Conservation (phyloP, 768 basidiomycete genomes). For the Naganishia friedmannii region DNA sequence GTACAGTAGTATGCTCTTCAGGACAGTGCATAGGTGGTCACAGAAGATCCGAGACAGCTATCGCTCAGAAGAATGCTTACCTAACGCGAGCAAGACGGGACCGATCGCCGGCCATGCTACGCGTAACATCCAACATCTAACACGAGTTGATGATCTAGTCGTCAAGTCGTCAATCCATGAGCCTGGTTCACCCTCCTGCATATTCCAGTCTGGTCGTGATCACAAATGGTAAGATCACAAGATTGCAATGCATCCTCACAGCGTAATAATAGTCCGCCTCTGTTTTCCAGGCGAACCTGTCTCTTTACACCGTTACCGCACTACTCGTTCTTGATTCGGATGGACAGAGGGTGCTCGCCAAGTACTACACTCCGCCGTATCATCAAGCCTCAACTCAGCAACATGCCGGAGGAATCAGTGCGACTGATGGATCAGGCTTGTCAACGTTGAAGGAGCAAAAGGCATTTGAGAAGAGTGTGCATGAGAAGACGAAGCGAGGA, state of each 20-base stretch:
- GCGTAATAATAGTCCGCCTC: not conserved
- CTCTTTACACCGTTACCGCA: slow-evolving; percentile 79
- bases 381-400: slow-evolving; percentile 54
- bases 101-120: too few species aligned
- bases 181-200: too few species aligned
- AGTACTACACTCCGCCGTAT: slow-evolving; percentile 78
- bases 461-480: slow-evolving; percentile 90
- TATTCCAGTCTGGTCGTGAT: too few species aligned
- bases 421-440: slow-evolving; percentile 33
- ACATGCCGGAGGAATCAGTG: slow-evolving; percentile 26
- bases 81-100: too few species aligned
- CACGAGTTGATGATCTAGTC: too few species aligned
- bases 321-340: slow-evolving; percentile 93
- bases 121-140: too few species aligned
- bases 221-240: not conserved
- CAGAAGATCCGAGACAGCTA: too few species aligned
- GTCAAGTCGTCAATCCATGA: too few species aligned
- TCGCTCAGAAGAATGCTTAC: too few species aligned
- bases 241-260: not conserved
- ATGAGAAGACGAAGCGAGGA: slow-evolving; percentile 90
- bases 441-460: slow-evolving; percentile 82
- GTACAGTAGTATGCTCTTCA: too few species aligned
- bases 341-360: slow-evolving; percentile 88
- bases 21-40: too few species aligned
- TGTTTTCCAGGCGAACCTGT: slow-evolving; percentile 61